Conservation (phyloP, 345 rosid genomes). For the Iberis pinnata region DNA sequence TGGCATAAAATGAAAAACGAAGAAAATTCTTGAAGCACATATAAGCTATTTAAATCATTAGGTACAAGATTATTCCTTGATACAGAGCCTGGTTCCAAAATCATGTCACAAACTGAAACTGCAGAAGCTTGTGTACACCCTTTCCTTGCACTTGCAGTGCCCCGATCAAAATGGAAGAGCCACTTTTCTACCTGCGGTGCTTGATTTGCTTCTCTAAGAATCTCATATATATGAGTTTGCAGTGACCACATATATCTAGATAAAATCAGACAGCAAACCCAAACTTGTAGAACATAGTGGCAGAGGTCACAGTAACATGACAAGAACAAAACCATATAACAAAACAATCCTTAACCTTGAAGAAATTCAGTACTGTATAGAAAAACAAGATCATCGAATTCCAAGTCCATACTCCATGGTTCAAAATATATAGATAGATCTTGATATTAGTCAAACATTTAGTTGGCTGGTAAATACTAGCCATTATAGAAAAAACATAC, state of each 20-base stretch:
- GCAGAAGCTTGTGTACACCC: conserved; percentile 28
- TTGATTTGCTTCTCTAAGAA: conserved; percentile 49
- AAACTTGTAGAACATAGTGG: conserved; percentile 7
- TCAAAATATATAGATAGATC: not conserved
- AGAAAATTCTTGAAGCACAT: conserved; percentile 53
- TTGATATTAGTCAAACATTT: too few species aligned
- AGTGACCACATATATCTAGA: conserved; percentile 4
- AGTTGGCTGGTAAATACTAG: too few species aligned
- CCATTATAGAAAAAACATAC: conserved; percentile 32
- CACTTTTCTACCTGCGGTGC: conserved; percentile 39
- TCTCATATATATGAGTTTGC: conserved; percentile 50
- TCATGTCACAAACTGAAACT: conserved; percentile 22
- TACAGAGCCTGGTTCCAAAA: conserved; percentile 19
- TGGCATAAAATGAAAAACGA: conserved; percentile 36
- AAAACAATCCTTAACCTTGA: too few species aligned
- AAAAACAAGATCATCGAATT: not conserved
- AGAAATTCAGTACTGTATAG: not conserved
- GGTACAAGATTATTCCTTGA: conserved; percentile 33
- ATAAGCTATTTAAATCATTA: conserved; percentile 40
- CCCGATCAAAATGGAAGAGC: conserved; percentile 43
- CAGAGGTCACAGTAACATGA: conserved; percentile 2
- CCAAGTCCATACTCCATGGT: conserved; percentile 1
- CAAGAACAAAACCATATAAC: too few species aligned
- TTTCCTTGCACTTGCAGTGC: conserved; percentile 32
- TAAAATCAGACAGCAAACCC: not conserved